phyloP scores from a whole-genome alignment of 1,284 basidiomycete genomes.

The Earliella scabrosa region DNA sequence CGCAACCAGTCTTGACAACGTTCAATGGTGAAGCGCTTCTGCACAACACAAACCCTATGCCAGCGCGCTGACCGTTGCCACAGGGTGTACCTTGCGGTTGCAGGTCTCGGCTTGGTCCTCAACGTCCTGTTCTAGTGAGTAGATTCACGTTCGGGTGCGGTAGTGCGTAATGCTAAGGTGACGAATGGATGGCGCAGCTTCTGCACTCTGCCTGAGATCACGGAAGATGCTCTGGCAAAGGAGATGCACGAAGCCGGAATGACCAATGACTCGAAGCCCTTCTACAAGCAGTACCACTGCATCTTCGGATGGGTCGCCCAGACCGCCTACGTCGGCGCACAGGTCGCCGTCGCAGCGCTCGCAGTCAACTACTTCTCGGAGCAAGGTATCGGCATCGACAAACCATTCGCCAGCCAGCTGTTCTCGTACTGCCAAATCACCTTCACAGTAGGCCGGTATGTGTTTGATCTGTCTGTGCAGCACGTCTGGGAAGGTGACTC shows the following conservation, averaged over 20 bases:
- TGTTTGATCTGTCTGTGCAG: neutral
- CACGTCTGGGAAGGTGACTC: no score
- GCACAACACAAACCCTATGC: neutral
- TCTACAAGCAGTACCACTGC: conserved; percentile 75
- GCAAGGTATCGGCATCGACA: conserved; percentile 60
- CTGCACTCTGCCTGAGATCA: conserved; percentile 77
- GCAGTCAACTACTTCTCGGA: conserved; percentile 74
- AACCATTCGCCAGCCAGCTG: conserved; percentile 59
- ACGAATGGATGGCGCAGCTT: conserved; percentile 45
- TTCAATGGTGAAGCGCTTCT: conserved; percentile 62
- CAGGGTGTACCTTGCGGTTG: conserved; percentile 81
- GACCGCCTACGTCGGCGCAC: conserved; percentile 74
- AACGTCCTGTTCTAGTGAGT: conserved; percentile 71
- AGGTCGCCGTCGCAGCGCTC: conserved; percentile 75
- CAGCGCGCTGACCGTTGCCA: conserved; percentile 1
- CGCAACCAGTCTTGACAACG: conserved; percentile 63
- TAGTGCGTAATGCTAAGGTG: neutral
- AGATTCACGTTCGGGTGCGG: neutral
- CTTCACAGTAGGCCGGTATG: conserved; percentile 69
- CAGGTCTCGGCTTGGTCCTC: conserved; percentile 64
- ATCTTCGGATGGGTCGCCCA: conserved; percentile 76
- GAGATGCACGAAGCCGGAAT: conserved; percentile 52
- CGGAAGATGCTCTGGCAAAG: conserved; percentile 63
- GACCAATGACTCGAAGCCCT: conserved; percentile 53
- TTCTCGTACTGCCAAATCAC: conserved; percentile 78